phyloP scores from a whole-genome alignment of 257 asterid species.

The Solanum chmielewskii region DNA sequence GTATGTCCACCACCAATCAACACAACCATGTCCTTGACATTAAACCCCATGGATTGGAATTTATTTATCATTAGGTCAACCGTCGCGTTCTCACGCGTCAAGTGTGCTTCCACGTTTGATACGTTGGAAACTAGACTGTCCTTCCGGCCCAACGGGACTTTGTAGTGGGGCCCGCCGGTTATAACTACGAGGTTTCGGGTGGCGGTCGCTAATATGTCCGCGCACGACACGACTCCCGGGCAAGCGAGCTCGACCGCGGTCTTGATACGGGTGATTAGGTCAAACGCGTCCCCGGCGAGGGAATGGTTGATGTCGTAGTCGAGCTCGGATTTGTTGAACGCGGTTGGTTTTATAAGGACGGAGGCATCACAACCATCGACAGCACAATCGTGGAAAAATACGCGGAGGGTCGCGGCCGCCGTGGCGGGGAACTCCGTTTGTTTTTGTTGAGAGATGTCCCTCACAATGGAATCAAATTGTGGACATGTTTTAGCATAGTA shows the following conservation, averaged over 20 bases:
- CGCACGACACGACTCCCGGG: constrained; percentile 69
- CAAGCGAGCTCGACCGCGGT: constrained; percentile 67
- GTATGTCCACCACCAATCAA: constrained; percentile 72
- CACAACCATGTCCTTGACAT: constrained; percentile 60
- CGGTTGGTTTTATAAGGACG: constrained; percentile 49
- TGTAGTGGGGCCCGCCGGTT: constrained; percentile 71
- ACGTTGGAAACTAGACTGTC: constrained; percentile 38
- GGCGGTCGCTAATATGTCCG: constrained; percentile 71
- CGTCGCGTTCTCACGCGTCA: constrained; percentile 46
- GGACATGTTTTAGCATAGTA: constrained; percentile 67
- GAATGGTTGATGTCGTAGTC: constrained; percentile 51
- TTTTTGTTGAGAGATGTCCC: constrained; percentile 37
- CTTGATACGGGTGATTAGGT: constrained; percentile 45
- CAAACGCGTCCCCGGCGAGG: constrained; percentile 84
- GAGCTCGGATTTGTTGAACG: constrained; percentile 41
- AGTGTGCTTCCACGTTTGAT: constrained; percentile 52
- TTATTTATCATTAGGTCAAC: constrained; percentile 28
- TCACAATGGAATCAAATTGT: constrained; percentile 31
- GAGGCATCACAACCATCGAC: constrained; percentile 91
- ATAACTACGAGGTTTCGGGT: constrained; percentile 52
- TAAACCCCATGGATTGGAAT: constrained; percentile 29
- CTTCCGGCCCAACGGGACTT: constrained; percentile 45
- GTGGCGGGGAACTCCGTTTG: constrained; percentile 57
- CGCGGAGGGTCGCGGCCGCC: constrained; percentile 75
- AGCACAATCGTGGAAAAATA: constrained; percentile 83